A percentile compares a stretch with the other conserved stretches of the same genome.
Conservation (phyloP, 768 basidiomycete species). For the Myochromella boudieri region DNA sequence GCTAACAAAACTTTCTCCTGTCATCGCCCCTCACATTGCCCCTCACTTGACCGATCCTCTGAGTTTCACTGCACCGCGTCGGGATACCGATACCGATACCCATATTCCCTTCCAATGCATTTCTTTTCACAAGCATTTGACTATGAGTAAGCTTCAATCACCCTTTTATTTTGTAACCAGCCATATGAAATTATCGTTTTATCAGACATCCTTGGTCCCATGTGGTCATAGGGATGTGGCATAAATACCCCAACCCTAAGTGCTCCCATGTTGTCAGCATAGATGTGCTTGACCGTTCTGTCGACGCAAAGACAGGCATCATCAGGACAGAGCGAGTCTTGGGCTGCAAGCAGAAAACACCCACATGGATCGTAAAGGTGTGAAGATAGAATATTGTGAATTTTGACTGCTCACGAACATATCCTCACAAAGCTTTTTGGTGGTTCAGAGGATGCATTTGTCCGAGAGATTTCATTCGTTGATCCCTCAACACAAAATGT, state of each 20-base stretch:
- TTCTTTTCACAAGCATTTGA: conserved; percentile 84
- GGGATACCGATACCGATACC: conserved; percentile 25
- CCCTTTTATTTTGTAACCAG: conserved; percentile 5
- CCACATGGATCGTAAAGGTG: conserved; percentile 92
- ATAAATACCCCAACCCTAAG: conserved; percentile 94
- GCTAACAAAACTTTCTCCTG: background rate
- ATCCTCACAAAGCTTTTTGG: conserved; percentile 71
- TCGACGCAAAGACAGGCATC: conserved; percentile 82
- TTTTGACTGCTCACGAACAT: too few species aligned
- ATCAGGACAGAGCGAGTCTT: conserved; percentile 89
- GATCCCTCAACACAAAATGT: conserved; percentile 81
- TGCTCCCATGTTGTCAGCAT: conserved; percentile 87
- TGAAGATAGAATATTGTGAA: conserved; percentile 25
- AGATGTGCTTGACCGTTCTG: conserved; percentile 82
- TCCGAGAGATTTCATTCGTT: conserved; percentile 91
- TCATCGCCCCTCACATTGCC: conserved; percentile 16
- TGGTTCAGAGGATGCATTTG: conserved; percentile 91
- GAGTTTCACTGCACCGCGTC: too few species aligned
- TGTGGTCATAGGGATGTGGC: conserved; percentile 91
- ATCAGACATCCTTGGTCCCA: conserved; percentile 86
- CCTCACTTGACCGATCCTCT: conserved; percentile 25
- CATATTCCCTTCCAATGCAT: conserved; percentile 55
- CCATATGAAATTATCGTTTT: conserved; percentile 15
- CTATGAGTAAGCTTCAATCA: conserved; percentile 64
- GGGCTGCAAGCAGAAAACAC: conserved; percentile 91